Evolutionary conservation across 2,329 filamentous ascomycete genomes (phyloP), one percentile per base, ranked within the genome.

Genomic region (Fusarium agapanthi): DNA sequence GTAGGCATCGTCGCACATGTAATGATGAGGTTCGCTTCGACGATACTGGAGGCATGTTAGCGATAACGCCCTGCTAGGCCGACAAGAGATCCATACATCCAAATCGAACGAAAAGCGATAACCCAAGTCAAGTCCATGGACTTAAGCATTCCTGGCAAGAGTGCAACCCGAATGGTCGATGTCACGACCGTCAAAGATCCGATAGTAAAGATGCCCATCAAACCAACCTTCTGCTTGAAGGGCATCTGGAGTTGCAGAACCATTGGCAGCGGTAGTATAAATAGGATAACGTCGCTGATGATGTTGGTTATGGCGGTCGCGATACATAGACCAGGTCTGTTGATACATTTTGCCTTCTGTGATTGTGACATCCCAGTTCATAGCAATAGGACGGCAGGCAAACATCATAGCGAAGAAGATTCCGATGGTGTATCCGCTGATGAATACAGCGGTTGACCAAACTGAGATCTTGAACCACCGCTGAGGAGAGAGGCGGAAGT

Each of bases 231-330:
- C 63, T 87, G 85, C 51, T 81, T 82, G 30, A 73, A 71, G 0
- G 85, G 84, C 40, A 88, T 81, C 54, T 84, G 82, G 1, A 88
- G 74, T n/a, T 79, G 79, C 32, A 84, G 74, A 1, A 88, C 79
- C 40, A 86, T 84, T 1, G 82, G 83, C 34, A 87, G 81, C 0
- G 86, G 86, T 5, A 88, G 72, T 1, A 81, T 70, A 53, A 86
- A 85, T 22, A 86, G 81, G 11, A 87, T 71, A 9, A 88, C 56
- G 70, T 88, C 85, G 13, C 85, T 85, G 22, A 82, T 61, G 50
- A 87, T 85, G 65, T 86, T 87, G 24, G 84, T 78, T 7, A 81
- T 82, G 0, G 85, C 84, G 20, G 86, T 86, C 40, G 83, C 80
- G 37, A 88, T 83, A 73, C 87, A 87, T 32, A 88, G 82, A 4